A percentile compares a stretch with the other conserved stretches of the same genome.
These are phyloP conservation scores for Calocybe gangraenosa DNA, from an alignment of 768 basidiomycete genomes.

Conservation along the genomic window DNA sequence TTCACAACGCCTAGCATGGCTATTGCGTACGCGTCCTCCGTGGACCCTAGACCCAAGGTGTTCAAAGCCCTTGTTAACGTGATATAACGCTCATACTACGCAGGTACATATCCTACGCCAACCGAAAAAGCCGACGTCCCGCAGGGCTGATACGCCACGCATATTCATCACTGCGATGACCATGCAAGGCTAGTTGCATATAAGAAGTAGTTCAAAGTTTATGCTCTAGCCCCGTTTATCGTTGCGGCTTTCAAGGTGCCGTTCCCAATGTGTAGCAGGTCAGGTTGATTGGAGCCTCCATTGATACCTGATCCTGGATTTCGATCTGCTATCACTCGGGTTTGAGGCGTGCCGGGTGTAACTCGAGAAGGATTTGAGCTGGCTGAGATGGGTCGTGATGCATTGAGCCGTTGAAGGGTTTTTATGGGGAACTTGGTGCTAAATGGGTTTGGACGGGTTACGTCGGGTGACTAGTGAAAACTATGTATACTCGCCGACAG, in stretches of 20 bases:
- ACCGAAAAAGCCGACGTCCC: constrained; percentile 19
- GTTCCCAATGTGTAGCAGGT: constrained; percentile 17
- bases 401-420: constrained; percentile 78
- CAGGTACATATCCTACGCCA: constrained; percentile 41
- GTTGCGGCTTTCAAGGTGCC: constrained; percentile 7
- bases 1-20: constrained; percentile 86
- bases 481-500: constrained; percentile 62
- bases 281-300: constrained; percentile 10
- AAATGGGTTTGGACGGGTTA: constrained; percentile 8
- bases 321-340: constrained; percentile 20
- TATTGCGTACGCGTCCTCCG: constrained; percentile 61
- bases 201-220: neutral
- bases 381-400: constrained; percentile 38
- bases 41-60: constrained; percentile 57
- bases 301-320: constrained; percentile 13
- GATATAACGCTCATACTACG: constrained; percentile 1
- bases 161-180: constrained; percentile 59
- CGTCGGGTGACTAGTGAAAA: neutral
- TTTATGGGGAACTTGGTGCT: constrained; percentile 96
- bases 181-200: constrained; percentile 18
- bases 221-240: constrained; percentile 14
- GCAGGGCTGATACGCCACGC: constrained; percentile 27
- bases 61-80: neutral
- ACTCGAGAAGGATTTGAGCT: constrained; percentile 23
- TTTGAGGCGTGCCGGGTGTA: constrained; percentile 29